Conservation (phyloP, 257 asterid species). For the Gentiana straminea region DNA sequence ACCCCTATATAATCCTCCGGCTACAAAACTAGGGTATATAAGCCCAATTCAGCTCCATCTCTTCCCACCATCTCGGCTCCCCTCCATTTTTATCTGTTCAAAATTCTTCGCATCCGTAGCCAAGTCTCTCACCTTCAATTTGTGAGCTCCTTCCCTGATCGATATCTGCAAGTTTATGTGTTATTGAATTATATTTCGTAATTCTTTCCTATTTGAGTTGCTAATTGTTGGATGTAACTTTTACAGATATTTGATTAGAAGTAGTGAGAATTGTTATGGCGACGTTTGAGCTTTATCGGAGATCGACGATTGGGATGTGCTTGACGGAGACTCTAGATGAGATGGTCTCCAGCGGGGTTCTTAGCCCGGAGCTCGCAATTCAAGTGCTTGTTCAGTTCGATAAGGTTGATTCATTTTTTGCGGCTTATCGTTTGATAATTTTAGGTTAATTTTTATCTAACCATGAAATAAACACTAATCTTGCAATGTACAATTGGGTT, state of each 20-base stretch:
- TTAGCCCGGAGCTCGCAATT: slow-evolving; percentile 74
- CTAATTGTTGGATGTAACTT: neutral
- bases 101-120: slow-evolving; percentile 3
- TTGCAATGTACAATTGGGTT: no score
- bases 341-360: slow-evolving; percentile 62
- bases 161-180: neutral
- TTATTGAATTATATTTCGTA: neutral
- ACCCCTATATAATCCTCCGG: slow-evolving; percentile 34
- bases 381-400: slow-evolving; percentile 92
- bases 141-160: neutral
- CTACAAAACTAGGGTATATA: slow-evolving; percentile 63
- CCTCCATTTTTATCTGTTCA: slow-evolving; percentile 9
- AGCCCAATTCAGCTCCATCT: slow-evolving; percentile 58
- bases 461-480: no score
- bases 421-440: neutral
- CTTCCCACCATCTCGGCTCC: neutral
- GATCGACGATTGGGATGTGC: slow-evolving; percentile 86
- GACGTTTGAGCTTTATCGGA: slow-evolving; percentile 75
- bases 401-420: slow-evolving; percentile 35
- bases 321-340: slow-evolving; percentile 77
- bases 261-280: slow-evolving; percentile 40
- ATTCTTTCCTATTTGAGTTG: neutral
- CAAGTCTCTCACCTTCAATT: slow-evolving; percentile 4
- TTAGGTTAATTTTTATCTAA: neutral
- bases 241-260: slow-evolving; percentile 8